Base-by-base conservation (phyloP, 148 eudicot species). In the Cornus kousa region DNA sequence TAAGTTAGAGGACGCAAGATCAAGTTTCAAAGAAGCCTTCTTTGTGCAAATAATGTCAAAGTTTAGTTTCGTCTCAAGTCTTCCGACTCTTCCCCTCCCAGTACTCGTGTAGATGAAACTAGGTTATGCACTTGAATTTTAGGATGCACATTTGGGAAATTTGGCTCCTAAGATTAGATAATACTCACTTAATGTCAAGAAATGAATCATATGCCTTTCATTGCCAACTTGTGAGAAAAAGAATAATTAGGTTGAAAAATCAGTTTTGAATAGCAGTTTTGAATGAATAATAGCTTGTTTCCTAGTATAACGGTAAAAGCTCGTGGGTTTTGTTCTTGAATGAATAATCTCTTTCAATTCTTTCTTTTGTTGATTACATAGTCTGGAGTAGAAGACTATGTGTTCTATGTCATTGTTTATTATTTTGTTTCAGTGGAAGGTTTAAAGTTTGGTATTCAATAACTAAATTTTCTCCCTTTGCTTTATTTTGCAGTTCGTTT, bases 401-500 rank as follows among this genome's bases (percentile, higher is more conserved):
- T 53, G 19, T 53, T 53, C 59, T 53, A 7, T 1, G 12, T 14
- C 5, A 53, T 53, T 53, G 59, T 4, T 16, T 53, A 53, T 11
- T 53, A 53, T 11, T 53, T 53, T 53, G 59, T 53, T 53, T 53
- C 59, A 53, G 19, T 53, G 12, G 2, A 11, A 53, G 59, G 59
- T 53, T 53, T 2, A 11, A 12, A 53, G 59, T 11, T 53, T 53
- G 59, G 5, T 16, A 11, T 53, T 4, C 59, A 53, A 53, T 2
- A 20, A 62, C 23, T n/a, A 17, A 62, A 20, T 19, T 20, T 62
- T 17, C 17, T 62, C 23, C 22, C 75, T 17, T 12, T 68, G 55
- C 53, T 66, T 59, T 73, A 67, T 78, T 39, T 73, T 86, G 86
- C 90, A 93, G 99, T 89, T 67, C 93, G 88, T 7, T 70, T 93